Evolutionary conservation across 2,329 filamentous ascomycete species (phyloP).

Genomic region (Colletotrichum nymphaeae): DNA sequence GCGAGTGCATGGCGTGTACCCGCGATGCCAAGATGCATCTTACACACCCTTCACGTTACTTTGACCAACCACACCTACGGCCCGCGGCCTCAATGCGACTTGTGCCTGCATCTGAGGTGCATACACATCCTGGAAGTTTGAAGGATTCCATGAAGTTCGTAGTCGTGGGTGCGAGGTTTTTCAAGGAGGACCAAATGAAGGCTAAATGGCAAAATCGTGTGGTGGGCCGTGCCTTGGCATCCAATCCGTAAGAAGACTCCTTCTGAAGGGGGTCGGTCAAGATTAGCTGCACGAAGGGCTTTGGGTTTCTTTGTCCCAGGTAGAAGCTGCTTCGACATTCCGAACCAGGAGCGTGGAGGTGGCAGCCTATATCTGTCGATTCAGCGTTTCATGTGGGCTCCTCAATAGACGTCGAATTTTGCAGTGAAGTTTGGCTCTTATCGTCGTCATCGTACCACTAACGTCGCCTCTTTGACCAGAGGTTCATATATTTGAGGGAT

Average conservation of each 20-base stretch:
- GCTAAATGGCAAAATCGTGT: not conserved
- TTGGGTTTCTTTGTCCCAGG: not conserved
- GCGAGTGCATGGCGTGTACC: not conserved
- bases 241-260: not conserved
- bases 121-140: not conserved
- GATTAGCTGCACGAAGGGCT: not conserved
- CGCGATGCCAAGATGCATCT: constrained; percentile 26
- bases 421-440: not conserved
- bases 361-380: not conserved
- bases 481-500: constrained; percentile 4
- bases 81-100: constrained; percentile 1
- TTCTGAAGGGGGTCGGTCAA: not conserved
- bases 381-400: not conserved
- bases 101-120: constrained; percentile 30
- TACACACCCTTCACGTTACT: constrained; percentile 7
- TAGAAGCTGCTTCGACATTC: not conserved
- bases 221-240: not conserved
- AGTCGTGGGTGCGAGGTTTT: not conserved
- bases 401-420: not conserved
- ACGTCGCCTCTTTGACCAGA: not conserved
- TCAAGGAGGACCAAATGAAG: not conserved
- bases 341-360: not conserved
- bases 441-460: not conserved
- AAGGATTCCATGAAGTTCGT: not conserved
- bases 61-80: constrained; percentile 2